phyloP scores from a whole-genome alignment of 106 monocot species.

The Alisma plantagoaquatica region DNA sequence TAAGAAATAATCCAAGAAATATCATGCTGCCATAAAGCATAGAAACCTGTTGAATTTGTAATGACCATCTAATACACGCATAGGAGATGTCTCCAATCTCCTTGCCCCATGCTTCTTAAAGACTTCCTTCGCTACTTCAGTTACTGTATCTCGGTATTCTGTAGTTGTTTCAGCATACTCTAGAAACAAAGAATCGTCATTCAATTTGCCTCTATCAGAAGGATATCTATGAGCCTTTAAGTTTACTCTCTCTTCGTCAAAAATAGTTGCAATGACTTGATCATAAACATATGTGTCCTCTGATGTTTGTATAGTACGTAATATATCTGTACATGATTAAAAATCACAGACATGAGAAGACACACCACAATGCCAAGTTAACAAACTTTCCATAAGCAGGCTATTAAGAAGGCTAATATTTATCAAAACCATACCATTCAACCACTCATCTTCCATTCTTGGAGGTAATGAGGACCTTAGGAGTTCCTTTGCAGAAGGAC shows the following conservation, averaged over 20 bases:
- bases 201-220: slow-evolving; percentile 24
- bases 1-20: background rate
- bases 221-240: slow-evolving; percentile 34
- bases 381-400: too few relatives aligned
- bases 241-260: slow-evolving; percentile 65
- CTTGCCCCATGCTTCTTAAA: slow-evolving; percentile 79
- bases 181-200: slow-evolving; percentile 29
- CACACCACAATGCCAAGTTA: background rate
- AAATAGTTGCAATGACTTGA: slow-evolving; percentile 79
- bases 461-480: slow-evolving; percentile 79
- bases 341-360: background rate
- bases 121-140: slow-evolving; percentile 61
- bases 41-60: slow-evolving; percentile 50
- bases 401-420: too few relatives aligned
- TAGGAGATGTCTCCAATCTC: slow-evolving; percentile 66
- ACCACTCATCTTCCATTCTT: slow-evolving; percentile 95
- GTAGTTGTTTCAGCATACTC: slow-evolving; percentile 31
- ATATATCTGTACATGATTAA: slow-evolving; percentile 45
- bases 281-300: slow-evolving; percentile 95
- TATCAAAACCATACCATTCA: slow-evolving; percentile 56
- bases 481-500: slow-evolving; percentile 77
- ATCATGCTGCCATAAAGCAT: background rate
- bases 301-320: slow-evolving; percentile 70
- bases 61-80: slow-evolving; percentile 42
- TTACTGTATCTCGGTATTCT: slow-evolving; percentile 51